Evolutionary conservation across 192 early-diverging fungal genomes (phyloP).

Genomic region (Oehlia diaphana): DNA sequence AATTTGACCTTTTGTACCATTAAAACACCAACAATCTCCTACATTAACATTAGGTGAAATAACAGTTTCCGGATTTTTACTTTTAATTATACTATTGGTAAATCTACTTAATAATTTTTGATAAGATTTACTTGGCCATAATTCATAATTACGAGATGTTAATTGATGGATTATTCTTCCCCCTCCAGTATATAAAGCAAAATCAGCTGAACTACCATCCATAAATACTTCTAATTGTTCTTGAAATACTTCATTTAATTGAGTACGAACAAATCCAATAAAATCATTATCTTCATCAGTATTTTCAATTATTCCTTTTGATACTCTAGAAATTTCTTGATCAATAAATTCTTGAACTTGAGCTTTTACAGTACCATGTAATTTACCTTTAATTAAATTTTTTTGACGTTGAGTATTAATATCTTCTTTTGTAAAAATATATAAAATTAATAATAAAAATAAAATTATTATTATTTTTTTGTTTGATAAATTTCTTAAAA

Average conservation of each 20-base stretch:
- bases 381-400: neutral
- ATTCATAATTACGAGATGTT: slow-evolving; percentile 17
- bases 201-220: slow-evolving; percentile 2
- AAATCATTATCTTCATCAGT: slow-evolving; percentile 3
- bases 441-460: neutral
- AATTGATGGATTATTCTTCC: slow-evolving; percentile 14
- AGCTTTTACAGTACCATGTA: slow-evolving; percentile 4
- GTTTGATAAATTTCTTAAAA: neutral
- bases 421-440: neutral
- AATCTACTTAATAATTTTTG: slow-evolving; percentile 7
- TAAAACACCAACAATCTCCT: slow-evolving; percentile 24
- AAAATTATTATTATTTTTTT: neutral
- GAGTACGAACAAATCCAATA: slow-evolving; percentile 3
- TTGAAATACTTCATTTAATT: slow-evolving; percentile 20
- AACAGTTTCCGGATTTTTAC: neutral
- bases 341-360: slow-evolving; percentile 17
- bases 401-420: neutral
- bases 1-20: slow-evolving; percentile 17
- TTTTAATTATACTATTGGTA: neutral
- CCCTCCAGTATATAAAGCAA: slow-evolving; percentile 9
- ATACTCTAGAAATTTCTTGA: neutral
- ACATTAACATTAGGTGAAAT: slow-evolving; percentile 12
- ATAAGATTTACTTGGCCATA: neutral
- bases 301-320: neutral
- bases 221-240: slow-evolving; percentile 1